These are phyloP conservation scores for Chrysanthemum seticuspe DNA, from an alignment of 129 eudicot genomes.

Conservation along the genomic window DNA sequence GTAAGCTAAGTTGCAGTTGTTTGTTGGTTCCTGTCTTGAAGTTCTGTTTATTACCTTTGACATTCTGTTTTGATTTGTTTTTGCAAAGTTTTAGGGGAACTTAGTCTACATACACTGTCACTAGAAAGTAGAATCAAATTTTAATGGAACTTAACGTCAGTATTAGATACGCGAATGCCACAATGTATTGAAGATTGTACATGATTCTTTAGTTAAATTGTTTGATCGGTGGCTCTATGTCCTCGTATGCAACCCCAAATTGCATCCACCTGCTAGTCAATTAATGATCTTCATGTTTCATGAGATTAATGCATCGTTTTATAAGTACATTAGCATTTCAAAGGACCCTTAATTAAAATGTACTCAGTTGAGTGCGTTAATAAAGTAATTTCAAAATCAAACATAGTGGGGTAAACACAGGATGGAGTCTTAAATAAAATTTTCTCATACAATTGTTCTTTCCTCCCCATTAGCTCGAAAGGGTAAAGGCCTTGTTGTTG, in stretches of 20 bases:
- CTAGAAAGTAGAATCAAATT: background rate
- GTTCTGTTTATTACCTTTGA: background rate
- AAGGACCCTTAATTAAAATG: background rate
- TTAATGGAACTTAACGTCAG: background rate
- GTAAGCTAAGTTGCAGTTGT: too few species aligned
- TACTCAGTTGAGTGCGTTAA: background rate
- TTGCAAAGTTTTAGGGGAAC: background rate
- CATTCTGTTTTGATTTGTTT: conserved; percentile 13
- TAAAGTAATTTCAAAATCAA: background rate
- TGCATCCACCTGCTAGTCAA: conserved; percentile 1
- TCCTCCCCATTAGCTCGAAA: conserved; percentile 16
- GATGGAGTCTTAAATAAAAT: background rate
- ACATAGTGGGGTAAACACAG: background rate
- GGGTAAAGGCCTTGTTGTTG: conserved; percentile 16
- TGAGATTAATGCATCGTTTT: too few species aligned
- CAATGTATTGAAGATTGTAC: background rate
- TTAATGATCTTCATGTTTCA: background rate
- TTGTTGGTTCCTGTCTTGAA: conserved; percentile 15
- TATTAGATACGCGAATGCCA: background rate
- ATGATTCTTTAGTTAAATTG: background rate
- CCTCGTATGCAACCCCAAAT: background rate
- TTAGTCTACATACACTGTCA: background rate
- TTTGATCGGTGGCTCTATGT: background rate
- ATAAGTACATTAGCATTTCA: too few species aligned
- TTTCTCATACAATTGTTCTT: background rate